phyloP scores from a whole-genome alignment of 208 protist species.

The Plasmodiophora brassicae region DNA sequence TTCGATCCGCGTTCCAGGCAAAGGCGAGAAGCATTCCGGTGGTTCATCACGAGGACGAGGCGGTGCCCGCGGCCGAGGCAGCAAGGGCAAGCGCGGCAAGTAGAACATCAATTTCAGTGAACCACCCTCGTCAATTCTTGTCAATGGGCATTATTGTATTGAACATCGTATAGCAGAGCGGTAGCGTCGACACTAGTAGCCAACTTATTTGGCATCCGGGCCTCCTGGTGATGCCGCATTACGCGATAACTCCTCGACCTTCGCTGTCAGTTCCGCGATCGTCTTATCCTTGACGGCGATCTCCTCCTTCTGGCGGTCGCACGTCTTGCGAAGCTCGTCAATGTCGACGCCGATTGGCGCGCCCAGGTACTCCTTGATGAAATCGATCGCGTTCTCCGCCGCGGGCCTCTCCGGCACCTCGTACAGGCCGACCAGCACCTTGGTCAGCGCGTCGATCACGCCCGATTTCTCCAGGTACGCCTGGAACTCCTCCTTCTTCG shows the following conservation, averaged over 20 bases:
- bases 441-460: constrained; percentile 51
- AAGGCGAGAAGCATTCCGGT: neutral
- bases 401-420: constrained; percentile 55
- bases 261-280: neutral
- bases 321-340: constrained; percentile 23
- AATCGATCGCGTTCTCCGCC: constrained; percentile 50
- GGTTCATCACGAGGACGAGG: neutral
- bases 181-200: no score
- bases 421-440: constrained; percentile 53
- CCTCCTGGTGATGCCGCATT: no score
- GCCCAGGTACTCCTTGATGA: constrained; percentile 51
- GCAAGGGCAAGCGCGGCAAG: no score
- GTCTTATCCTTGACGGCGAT: neutral
- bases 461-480: constrained; percentile 52
- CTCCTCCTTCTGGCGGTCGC: neutral
- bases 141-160: no score
- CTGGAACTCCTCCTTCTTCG: constrained; percentile 51
- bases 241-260: no score
- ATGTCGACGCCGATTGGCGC: constrained; percentile 38
- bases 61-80: neutral
- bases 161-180: no score
- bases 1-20: neutral
- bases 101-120: no score
- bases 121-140: no score
- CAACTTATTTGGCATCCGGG: no score